Evolutionary conservation across 306 rosid species (phyloP), one percentile per base, ranked within the genome.

Genomic region (Boehmeria nivea): DNA sequence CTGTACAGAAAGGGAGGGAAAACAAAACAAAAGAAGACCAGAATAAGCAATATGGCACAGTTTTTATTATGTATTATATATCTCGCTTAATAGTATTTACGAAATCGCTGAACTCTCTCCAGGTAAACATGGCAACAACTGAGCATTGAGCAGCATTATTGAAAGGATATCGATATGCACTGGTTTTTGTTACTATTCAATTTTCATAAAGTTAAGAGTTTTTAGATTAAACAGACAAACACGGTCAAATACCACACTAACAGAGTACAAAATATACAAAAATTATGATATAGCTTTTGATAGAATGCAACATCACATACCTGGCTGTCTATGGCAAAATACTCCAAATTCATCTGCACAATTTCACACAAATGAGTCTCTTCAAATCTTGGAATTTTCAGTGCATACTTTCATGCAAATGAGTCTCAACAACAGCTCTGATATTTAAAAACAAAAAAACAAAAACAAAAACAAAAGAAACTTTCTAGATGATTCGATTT

Each of bases 291-390:
- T 6, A 24, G 40, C 15, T 53, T 40, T 40, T 9, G 37, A 65
- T 51, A 57, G 7, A 64, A 50, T 49, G 33, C 8, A 72, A 63
- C 55, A 65, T 54, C 46, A 51, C 63, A 62, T 77, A 91, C 98
- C 98, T 91, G 98, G 72, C 89, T 72, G 72, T 91, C 98, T 56
- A 86, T 91, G 33, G 96, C 84, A 77, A 84, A 91, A 66, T 82
- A 91, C 71, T 91, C 98, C 85, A 91, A 75, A 77, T 91, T 91
- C 98, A 91, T 84, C 98, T 91, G 88, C 91, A 80, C 36, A 53
- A 17, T 55, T 54, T 57, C 56, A 78, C 60, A 55, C 60, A 59
- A 64, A 78, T 65, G 47, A 69, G 50, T 26, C 38, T 31, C 36
- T 4, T 4, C 36, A 2, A 31, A 31, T n/a, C n/a, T n/a, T n/a